A percentile compares a stretch with the other conserved stretches of the same genome.
These are phyloP conservation scores for Calcarisporium arbuscula DNA, from an alignment of 2,329 filamentous ascomycete genomes.

Conservation along the genomic window DNA sequence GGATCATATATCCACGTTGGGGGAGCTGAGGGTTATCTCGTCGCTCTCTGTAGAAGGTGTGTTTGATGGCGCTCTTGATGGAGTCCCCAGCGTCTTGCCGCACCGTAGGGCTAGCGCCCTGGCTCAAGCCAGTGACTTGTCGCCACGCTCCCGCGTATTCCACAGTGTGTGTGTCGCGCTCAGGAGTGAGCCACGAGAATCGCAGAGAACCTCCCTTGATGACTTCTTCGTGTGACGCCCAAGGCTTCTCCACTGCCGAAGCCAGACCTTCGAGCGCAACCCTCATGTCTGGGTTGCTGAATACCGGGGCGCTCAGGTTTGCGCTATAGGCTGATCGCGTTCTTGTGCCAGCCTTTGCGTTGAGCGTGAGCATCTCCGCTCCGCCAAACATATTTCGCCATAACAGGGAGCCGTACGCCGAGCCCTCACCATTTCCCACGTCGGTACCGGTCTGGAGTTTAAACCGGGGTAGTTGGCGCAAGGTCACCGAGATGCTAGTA, in stretches of 20 bases:
- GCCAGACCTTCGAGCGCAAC: slow-evolving; percentile 74
- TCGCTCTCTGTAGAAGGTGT: slow-evolving; percentile 73
- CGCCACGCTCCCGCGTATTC: slow-evolving; percentile 81
- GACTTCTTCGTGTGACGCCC: slow-evolving; percentile 90
- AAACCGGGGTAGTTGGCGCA: slow-evolving; percentile 77
- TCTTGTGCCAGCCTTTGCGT: slow-evolving; percentile 82
- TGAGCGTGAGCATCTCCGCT: slow-evolving; percentile 80
- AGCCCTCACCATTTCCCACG: slow-evolving; percentile 87
- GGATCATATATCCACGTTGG: slow-evolving; percentile 72
- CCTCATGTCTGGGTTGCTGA: slow-evolving; percentile 76
- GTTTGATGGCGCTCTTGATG: slow-evolving; percentile 79
- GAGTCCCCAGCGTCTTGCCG: slow-evolving; percentile 83
- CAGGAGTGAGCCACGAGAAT: slow-evolving; percentile 63
- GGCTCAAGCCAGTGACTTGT: slow-evolving; percentile 73
- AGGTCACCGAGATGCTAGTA: slow-evolving; percentile 74
- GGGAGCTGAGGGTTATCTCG: slow-evolving; percentile 84
- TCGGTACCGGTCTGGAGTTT: slow-evolving; percentile 93
- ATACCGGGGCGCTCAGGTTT: slow-evolving; percentile 73
- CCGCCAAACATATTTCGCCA: slow-evolving; percentile 93
- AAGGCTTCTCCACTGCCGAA: slow-evolving; percentile 81
- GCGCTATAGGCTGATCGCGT: slow-evolving; percentile 90
- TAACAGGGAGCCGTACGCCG: slow-evolving; percentile 80
- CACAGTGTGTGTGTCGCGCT: slow-evolving; percentile 67
- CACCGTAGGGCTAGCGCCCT: slow-evolving; percentile 72
- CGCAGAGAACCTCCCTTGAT: slow-evolving; percentile 72